Percentiles rank a stretch among this genome's conserved stretches.
These are phyloP conservation scores for Dalbergia oliveri DNA, from an alignment of 306 rosid species.

Conservation along the genomic window DNA sequence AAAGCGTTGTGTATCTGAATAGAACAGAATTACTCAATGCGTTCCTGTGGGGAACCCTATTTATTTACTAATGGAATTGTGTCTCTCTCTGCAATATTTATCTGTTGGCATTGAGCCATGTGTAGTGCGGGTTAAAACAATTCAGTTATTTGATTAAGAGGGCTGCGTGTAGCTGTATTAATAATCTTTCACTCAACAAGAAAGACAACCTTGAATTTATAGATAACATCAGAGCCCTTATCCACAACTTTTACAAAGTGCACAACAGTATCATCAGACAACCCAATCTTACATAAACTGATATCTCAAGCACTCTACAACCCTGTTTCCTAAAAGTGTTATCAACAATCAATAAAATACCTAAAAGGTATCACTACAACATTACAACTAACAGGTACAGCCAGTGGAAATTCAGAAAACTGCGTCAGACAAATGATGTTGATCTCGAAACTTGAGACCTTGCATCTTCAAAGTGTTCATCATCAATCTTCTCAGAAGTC, in stretches of 20 bases:
- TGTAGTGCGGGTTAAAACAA: neutral
- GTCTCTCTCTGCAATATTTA: constrained; percentile 24
- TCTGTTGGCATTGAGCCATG: constrained; percentile 13
- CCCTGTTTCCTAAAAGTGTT: constrained; percentile 48
- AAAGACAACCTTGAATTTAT: constrained; percentile 2
- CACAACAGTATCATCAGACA: constrained; percentile 31
- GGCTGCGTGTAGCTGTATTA: too few species aligned
- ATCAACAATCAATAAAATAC: constrained; percentile 51
- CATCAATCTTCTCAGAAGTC: constrained; percentile 72
- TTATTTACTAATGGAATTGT: neutral
- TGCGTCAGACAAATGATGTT: constrained; percentile 58
- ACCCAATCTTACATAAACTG: constrained; percentile 22
- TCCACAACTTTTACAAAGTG: constrained; percentile 33
- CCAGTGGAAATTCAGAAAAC: constrained; percentile 27
- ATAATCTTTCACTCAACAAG: too few species aligned
- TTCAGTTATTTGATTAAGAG: too few species aligned
- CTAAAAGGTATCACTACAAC: constrained; percentile 34
- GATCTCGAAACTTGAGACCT: constrained; percentile 70
- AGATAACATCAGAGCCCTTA: constrained; percentile 15
- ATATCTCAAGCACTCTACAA: constrained; percentile 29
- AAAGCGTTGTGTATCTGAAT: constrained; percentile 23
- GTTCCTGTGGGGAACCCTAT: constrained; percentile 12
- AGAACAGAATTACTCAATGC: neutral
- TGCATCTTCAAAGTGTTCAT: constrained; percentile 79
- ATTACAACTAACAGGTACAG: constrained; percentile 33